These are phyloP conservation scores for Gaultheria prostrata DNA, from an alignment of 148 eudicot genomes.

Conservation along the genomic window DNA sequence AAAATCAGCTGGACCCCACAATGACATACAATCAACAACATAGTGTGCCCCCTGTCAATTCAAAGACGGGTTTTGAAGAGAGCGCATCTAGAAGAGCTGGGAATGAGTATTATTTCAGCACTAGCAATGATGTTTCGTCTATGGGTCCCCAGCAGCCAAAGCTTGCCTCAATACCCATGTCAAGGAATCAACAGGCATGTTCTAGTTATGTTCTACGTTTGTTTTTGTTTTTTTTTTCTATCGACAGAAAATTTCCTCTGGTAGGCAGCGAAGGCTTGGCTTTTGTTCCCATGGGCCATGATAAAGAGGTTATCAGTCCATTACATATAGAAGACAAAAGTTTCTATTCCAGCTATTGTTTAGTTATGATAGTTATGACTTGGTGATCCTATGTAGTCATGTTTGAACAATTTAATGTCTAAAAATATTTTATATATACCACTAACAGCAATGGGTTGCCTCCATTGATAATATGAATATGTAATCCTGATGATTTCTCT, in stretches of 20 bases:
- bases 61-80: constrained; percentile 56
- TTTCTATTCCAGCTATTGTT: not conserved
- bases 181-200: constrained; percentile 74
- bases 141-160: constrained; percentile 64
- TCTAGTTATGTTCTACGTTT: not conserved
- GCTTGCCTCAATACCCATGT: constrained; percentile 70
- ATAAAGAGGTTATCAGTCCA: not conserved
- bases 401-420: not conserved
- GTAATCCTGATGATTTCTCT: not conserved
- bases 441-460: not conserved
- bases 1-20: constrained; percentile 56
- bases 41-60: constrained; percentile 41
- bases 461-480: not conserved
- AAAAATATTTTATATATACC: not conserved
- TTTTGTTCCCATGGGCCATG: not conserved
- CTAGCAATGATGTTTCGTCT: constrained; percentile 40
- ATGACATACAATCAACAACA: constrained; percentile 54
- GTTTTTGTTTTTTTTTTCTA: not conserved
- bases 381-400: not conserved
- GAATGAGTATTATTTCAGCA: constrained; percentile 43
- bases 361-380: not conserved
- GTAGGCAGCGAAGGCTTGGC: not conserved
- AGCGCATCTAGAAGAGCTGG: constrained; percentile 47
- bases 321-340: not conserved
- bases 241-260: not conserved